Percentiles rank a stretch among this genome's conserved stretches.
These are phyloP conservation scores for Alternaria tenuissima DNA, from an alignment of 2,329 filamentous ascomycete genomes.

Conservation along the genomic window DNA sequence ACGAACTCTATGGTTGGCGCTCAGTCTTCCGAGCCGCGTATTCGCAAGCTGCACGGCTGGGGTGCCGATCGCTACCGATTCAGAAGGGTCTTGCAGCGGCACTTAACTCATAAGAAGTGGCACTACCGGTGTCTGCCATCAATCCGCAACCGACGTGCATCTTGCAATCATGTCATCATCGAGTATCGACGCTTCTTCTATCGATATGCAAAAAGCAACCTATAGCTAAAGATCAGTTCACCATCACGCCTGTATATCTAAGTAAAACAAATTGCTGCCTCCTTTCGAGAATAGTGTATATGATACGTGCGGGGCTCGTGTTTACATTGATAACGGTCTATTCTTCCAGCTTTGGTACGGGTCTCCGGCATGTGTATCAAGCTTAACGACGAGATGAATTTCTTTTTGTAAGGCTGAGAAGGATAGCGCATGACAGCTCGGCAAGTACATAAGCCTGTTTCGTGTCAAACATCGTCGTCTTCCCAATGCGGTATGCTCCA, in stretches of 20 bases:
- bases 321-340: neutral
- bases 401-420: neutral
- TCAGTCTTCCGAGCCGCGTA: neutral
- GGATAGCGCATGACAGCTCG: neutral
- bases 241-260: neutral
- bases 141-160: slow-evolving; percentile 2
- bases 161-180: neutral
- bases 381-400: neutral
- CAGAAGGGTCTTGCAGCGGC: neutral
- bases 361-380: neutral
- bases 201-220: slow-evolving; percentile 3
- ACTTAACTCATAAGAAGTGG: neutral
- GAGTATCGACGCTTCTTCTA: neutral
- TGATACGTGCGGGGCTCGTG: neutral
- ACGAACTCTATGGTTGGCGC: slow-evolving; percentile 1
- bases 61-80: neutral
- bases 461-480: neutral
- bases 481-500: neutral
- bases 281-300: neutral
- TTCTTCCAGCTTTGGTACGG: neutral
- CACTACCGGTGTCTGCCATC: slow-evolving; percentile 1
- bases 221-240: neutral
- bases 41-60: slow-evolving; percentile 4
- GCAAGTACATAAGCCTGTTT: neutral
- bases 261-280: neutral